Percentiles rank a stretch among this genome's conserved stretches.
Conservation (phyloP, 2,329 filamentous ascomycete genomes). For the Knufia fluminis region DNA sequence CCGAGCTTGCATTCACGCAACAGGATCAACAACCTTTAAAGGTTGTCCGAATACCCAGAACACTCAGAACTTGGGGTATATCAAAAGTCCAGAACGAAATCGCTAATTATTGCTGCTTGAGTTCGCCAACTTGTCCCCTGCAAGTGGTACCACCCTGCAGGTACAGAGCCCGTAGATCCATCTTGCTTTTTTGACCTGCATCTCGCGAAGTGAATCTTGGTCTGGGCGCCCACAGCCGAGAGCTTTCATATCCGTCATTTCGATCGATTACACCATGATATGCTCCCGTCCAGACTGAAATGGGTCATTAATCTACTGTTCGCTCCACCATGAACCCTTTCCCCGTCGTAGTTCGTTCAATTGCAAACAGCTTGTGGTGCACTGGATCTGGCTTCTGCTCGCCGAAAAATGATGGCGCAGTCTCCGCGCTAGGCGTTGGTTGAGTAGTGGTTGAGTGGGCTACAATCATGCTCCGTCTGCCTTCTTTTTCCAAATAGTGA, state of each 20-base stretch:
- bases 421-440: not conserved
- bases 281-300: not conserved
- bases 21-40: too few relatives aligned
- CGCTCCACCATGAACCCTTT: not conserved
- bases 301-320: not conserved
- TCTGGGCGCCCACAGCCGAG: not conserved
- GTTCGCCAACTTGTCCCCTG: not conserved
- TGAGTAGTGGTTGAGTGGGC: not conserved
- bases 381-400: not conserved
- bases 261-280: slow-evolving; percentile 7
- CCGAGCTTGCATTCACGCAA: too few relatives aligned
- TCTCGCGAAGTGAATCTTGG: not conserved
- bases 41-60: too few relatives aligned
- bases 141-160: not conserved
- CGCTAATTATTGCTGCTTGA: not conserved
- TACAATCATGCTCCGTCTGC: not conserved
- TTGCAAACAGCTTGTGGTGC: not conserved
- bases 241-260: not conserved
- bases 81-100: too few relatives aligned
- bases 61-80: too few relatives aligned
- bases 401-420: not conserved
- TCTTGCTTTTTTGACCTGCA: not conserved
- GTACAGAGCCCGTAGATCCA: not conserved
- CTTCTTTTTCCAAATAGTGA: not conserved
- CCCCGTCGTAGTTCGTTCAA: not conserved